Percentiles rank a stretch among this genome's conserved stretches.
phyloP scores from a whole-genome alignment of 805 yeast species.

The Cyberlindnera japonica region DNA sequence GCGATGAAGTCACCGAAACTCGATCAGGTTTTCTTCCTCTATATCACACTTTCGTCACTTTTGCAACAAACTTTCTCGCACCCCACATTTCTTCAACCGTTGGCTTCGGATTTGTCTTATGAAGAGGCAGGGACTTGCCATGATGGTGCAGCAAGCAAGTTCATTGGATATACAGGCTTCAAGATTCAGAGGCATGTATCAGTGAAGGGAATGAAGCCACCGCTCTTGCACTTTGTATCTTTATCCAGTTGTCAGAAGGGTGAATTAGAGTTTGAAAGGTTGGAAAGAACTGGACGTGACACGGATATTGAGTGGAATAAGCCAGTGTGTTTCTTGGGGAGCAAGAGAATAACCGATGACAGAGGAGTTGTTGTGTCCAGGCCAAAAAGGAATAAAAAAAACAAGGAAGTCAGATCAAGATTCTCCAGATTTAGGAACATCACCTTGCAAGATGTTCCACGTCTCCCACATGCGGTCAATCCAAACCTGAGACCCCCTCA shows the following conservation, averaged over 20 bases:
- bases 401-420: not conserved
- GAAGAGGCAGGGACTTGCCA: slow-evolving; percentile 1
- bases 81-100: not conserved
- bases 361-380: slow-evolving; percentile 4
- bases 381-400: not conserved
- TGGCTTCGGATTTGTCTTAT: not conserved
- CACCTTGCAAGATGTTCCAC: slow-evolving; percentile 7
- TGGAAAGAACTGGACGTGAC: slow-evolving; percentile 30
- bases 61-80: not conserved
- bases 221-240: slow-evolving; percentile 41
- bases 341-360: slow-evolving; percentile 7
- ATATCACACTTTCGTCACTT: not conserved
- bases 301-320: slow-evolving; percentile 47
- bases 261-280: slow-evolving; percentile 39
- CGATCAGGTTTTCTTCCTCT: too few species aligned
- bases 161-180: slow-evolving; percentile 48
- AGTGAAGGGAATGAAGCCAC: slow-evolving; percentile 35
- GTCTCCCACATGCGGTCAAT: slow-evolving; percentile 10
- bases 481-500: slow-evolving; percentile 5
- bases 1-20: too few species aligned
- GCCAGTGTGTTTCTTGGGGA: slow-evolving; percentile 42
- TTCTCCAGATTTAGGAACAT: slow-evolving; percentile 1
- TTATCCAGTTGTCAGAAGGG: slow-evolving; percentile 54
- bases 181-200: slow-evolving; percentile 47
- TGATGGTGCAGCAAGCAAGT: slow-evolving; percentile 4